Base-by-base conservation (phyloP, 805 yeast genomes). In the Scheffersomyces stipitis region DNA sequence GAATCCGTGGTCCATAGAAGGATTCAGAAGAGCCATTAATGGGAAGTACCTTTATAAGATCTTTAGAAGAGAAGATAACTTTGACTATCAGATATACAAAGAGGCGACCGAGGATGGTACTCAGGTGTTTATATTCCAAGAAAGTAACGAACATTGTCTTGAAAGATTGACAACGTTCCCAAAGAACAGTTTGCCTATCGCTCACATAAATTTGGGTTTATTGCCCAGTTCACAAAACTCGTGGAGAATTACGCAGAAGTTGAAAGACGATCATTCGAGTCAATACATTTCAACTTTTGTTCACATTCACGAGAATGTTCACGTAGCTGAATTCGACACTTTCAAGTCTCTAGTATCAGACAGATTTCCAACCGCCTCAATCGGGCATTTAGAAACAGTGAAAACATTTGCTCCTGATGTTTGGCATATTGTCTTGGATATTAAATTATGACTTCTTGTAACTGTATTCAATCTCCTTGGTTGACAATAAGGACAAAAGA, bases 341-440 rank as follows among this genome's bases (percentile, higher is more conserved):
- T 64, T 76, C 52, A 31, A 40, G 12, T 30, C 36, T 1, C 42
- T 45, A 3, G 55, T 64, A 3, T 29, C 30, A 2, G 26, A 15
- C 10, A n/a, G 17, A n/a, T 38, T 38, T 18, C 33, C 34, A 8
- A 15, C 4, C 14, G 14, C 34, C 13, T 10, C 10, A 20, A 20
- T 58, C 8, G 7, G 49, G 1, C 80, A 77, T 41, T 41, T 81
- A 7, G 87, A 84, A 44, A 75, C 66, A 46, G 85, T 88, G 37
- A 88, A 87, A 61, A 84, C 91, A 0, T 87, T 81, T 69, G 95
- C 96, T 0, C 96, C 96, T 0, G 91, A 83, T 33, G 80, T 88
- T 2, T 82, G 86, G 82, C 96, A 87, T 48, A 64, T 85, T 2
- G 85, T 86, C 4, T 43, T 59, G 13, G 72, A 66, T 33, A 38